Evolutionary conservation across 169 alveolate species (phyloP), one percentile per base, ranked within the genome.

Genomic region (Plasmodium coatneyi): DNA sequence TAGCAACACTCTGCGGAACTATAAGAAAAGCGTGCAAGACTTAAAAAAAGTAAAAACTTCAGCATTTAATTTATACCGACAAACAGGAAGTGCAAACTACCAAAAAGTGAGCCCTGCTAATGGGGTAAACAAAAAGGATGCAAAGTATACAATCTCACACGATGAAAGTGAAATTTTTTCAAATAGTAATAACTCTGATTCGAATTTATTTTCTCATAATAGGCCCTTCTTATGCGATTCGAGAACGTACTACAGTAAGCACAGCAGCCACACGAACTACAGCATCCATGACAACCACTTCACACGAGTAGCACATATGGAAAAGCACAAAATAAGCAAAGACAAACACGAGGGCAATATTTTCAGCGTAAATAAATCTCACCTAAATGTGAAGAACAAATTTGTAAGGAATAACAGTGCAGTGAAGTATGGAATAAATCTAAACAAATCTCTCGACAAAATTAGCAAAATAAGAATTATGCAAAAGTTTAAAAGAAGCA

Each of bases 401-500:
- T 72, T 71, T 72, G 9, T 52, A 71, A 72, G 39, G 19, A 72
- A 49, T 32, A 74, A 84, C 56, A 66, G 60, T n/a, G 39, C 32
- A 71, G 22, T 4, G 14, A 72, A 46, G n/a, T 25, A 79, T 39
- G 39, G 46, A 25, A 41, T 78, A 43, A 60, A 87, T 41, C 34
- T 87, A 54, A 87, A 78, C 28, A 72, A 28, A 56, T 78, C 86
- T 28, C 41, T 28, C 30, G 82, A 78, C 46, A 60, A 34, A 78
- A 36, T 52, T 28, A 60, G 52, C 32, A 87, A 87, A 41, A 80
- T 87, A 79, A 79, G 71, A 36, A 25, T 54, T 41, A 78, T 78
- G 82, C 86, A 87, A 39, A 87, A 87, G 19, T 46, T 79, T 28
- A 84, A 36, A 72, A 84, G 79, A 74, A 72, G 54, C 70, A 54